These are phyloP conservation scores for Petasospora rhodanensis DNA, from an alignment of 1,139 yeast genomes.

Conservation along the genomic window DNA sequence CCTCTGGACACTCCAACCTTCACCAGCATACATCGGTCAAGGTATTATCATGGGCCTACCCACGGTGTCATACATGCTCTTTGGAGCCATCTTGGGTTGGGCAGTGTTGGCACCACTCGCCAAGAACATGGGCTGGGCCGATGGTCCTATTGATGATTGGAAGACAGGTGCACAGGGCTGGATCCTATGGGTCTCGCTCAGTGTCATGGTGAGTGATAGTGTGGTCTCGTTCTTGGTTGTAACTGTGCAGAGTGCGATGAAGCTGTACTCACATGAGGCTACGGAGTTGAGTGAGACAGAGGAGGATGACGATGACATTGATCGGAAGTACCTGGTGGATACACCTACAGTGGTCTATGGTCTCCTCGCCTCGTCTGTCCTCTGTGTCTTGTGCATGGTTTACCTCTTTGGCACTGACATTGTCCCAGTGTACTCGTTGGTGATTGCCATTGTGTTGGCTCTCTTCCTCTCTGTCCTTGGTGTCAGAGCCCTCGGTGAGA, in stretches of 20 bases:
- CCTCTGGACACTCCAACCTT: slow-evolving; percentile 88
- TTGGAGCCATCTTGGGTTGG: slow-evolving; percentile 92
- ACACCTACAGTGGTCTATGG: slow-evolving; percentile 53
- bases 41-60: slow-evolving; percentile 97
- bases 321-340: slow-evolving; percentile 48
- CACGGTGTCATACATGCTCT: slow-evolving; percentile 84
- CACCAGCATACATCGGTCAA: slow-evolving; percentile 96
- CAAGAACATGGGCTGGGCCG: slow-evolving; percentile 72
- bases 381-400: slow-evolving; percentile 63
- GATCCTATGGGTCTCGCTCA: slow-evolving; percentile 91
- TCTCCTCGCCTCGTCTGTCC: slow-evolving; percentile 53
- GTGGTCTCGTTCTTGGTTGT: slow-evolving; percentile 74
- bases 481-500: slow-evolving; percentile 92
- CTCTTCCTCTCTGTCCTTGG: slow-evolving; percentile 78
- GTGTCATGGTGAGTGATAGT: slow-evolving; percentile 93
- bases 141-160: slow-evolving; percentile 90
- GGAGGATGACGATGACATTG: slow-evolving; percentile 20
- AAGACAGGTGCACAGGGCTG: slow-evolving; percentile 93
- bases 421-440: slow-evolving; percentile 67
- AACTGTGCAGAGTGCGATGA: slow-evolving; percentile 40
- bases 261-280: too few species aligned
- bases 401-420: slow-evolving; percentile 58
- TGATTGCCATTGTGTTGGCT: slow-evolving; percentile 69
- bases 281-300: not conserved
- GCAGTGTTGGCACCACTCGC: slow-evolving; percentile 81